Base-by-base conservation (phyloP, 2,329 filamentous ascomycete genomes). In the Claviceps fusiformis region DNA sequence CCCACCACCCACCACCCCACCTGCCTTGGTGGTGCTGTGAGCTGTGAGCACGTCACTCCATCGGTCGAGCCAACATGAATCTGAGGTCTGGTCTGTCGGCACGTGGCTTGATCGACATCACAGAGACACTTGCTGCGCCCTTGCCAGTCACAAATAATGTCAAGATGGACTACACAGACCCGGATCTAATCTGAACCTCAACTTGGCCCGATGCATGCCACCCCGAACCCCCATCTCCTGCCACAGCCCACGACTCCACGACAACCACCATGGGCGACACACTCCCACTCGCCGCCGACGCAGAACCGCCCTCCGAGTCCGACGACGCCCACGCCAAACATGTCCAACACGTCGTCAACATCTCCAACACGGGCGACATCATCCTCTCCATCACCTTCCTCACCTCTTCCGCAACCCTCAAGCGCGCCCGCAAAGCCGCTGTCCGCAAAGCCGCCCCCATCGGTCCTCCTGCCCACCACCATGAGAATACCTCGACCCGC, bases 321-420 rank as follows among this genome's bases (percentile, higher is more conserved):
- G 15, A 27, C 47, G 19, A 27, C 44, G 19, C 51, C 35, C 31
- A 39, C 3, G 45, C 45, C 49, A 24, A 50, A 56, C 63, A 65
- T 19, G 29, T 41, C 54, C 33, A 43, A 6, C 55, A 53, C 27
- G 41, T 81, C 54, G 65, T 81, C 47, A 70, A 74, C 37, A 77
- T 89, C 52, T 75, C 75, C 27, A 60, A 73, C 4, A 69, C 71
- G 17, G 86, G 86, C 41, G 82, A 89, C 62, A 67, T 89, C 24
- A 65, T 89, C 37, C 75, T 90, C 15, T 76, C 83, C 58, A 77
- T 89, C 41, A 76, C 76, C 8, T 87, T 89, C 63, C 77, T 83
- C 58, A 82, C 79, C 41, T 80, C 76, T 3, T 70, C 68, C 47
- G 69, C 76, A 57, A 74, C 75, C 48, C 70, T 83, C 64, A 70